These are phyloP conservation scores for Melanogaster broomeanus DNA, from an alignment of 768 basidiomycete genomes.

Conservation along the genomic window DNA sequence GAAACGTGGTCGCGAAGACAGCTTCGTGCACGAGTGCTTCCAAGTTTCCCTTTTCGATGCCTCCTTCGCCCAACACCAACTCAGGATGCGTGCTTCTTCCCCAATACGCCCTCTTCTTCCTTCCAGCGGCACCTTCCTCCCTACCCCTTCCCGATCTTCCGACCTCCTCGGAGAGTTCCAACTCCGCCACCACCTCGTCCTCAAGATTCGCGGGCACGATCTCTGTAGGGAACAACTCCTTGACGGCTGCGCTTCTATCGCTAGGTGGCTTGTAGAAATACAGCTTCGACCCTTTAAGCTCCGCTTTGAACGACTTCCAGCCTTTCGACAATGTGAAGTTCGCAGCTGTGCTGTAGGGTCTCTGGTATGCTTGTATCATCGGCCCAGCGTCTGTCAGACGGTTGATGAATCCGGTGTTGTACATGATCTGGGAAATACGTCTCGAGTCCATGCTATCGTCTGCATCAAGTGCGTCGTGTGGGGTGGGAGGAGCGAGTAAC, in stretches of 20 bases:
- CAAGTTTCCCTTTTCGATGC: slow-evolving; percentile 64
- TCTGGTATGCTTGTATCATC: slow-evolving; percentile 31
- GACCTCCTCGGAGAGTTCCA: slow-evolving; percentile 29
- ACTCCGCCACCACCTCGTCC: slow-evolving; percentile 38
- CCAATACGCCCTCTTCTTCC: slow-evolving; percentile 75
- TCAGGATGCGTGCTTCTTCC: slow-evolving; percentile 76
- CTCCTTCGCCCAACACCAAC: slow-evolving; percentile 43
- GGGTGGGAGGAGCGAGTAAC: slow-evolving; percentile 50
- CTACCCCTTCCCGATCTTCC: slow-evolving; percentile 34
- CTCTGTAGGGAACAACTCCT: slow-evolving; percentile 71
- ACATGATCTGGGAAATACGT: slow-evolving; percentile 78
- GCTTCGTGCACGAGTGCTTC: slow-evolving; percentile 83
- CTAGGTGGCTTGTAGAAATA: slow-evolving; percentile 85
- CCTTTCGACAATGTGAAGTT: slow-evolving; percentile 55
- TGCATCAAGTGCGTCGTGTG: slow-evolving; percentile 42
- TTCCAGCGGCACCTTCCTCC: slow-evolving; percentile 33
- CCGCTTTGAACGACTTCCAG: slow-evolving; percentile 87
- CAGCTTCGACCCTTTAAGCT: slow-evolving; percentile 81
- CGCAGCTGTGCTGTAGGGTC: slow-evolving; percentile 31
- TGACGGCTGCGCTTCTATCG: slow-evolving; percentile 63
- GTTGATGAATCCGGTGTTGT: slow-evolving; percentile 76
- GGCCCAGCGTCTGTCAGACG: slow-evolving; percentile 57
- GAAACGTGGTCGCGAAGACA: slow-evolving; percentile 75
- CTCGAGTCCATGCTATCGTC: slow-evolving; percentile 43
- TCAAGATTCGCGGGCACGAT: slow-evolving; percentile 57